Evolutionary conservation across 129 eudicot species (phyloP), one percentile per base, ranked within the genome.

Genomic region (Ambrosia artemisiifolia): DNA sequence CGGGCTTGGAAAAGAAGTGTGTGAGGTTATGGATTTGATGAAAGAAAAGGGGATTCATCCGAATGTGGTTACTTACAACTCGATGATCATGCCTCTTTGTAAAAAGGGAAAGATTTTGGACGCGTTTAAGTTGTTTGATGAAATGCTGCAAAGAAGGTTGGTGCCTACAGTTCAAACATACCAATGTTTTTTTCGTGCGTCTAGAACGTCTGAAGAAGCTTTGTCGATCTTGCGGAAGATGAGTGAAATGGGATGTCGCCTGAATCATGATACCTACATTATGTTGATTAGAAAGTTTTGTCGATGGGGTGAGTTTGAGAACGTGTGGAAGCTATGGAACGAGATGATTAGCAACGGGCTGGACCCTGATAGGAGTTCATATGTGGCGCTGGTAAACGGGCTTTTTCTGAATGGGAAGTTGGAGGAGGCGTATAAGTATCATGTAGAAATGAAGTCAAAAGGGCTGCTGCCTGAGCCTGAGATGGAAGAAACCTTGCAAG

Each of bases 221-320:
- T 89, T 87, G 77, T 78, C 20, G 49, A 82, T 93, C 54, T 69
- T 93, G 82, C 67, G 75, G 19, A 82, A 83, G 79, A 89, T 93
- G 96, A 81, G 73, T 42, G 35, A 3, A 38, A 71, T 63, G 35
- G 88, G 92, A 17, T 93, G 96, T 78, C 55, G 43, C 62, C 92
- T 90, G 28, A 83, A 40, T 73, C 91, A 78, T 36, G 98, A 93
- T 59, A 93, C 96, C 0, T 93, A 81, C 43, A 76, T 75, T 3
- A 83, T 93, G 96, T 66, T 93, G 84, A 93, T 89, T 24, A 82
- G 87, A 70, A 93, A 93, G 79, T 89, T 93, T 48, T 89, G 96
- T 63, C 82, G 95, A 7, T 87, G 90, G 92, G 76, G 84, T 19
- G 83, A 89, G 63, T 67, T 87, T 34, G 88, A 84, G 64, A 71